phyloP scores from a whole-genome alignment of 148 eudicot genomes.

The Cornus kousa region DNA sequence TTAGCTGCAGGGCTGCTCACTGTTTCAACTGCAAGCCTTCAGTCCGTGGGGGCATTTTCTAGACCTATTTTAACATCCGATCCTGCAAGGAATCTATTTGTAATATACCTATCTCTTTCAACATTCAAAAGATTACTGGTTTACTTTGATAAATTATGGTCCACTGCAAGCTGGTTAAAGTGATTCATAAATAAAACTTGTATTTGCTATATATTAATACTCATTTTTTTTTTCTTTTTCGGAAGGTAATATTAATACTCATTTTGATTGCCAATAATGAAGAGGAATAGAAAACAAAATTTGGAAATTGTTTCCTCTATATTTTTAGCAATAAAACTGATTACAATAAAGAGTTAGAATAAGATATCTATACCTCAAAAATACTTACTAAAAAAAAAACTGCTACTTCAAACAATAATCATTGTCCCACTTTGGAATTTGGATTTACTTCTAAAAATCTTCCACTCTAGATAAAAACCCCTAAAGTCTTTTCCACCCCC shows the following conservation, averaged over 20 bases:
- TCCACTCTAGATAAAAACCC: neutral
- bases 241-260: no score
- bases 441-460: neutral
- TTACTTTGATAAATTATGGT: neutral
- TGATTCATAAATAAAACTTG: neutral
- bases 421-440: no score
- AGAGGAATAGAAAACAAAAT: no score
- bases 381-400: no score
- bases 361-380: neutral
- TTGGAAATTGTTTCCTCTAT: neutral
- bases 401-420: no score
- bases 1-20: conserved; percentile 67
- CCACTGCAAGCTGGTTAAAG: neutral
- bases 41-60: conserved; percentile 57
- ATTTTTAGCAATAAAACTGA: neutral
- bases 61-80: conserved; percentile 54
- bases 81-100: conserved; percentile 83
- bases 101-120: conserved; percentile 31
- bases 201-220: neutral
- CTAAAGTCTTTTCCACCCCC: neutral
- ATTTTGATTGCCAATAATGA: no score
- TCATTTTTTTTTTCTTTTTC: neutral
- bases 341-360: neutral
- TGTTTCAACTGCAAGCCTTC: conserved; percentile 74
- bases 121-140: neutral